These are phyloP conservation scores for Cordia subcordata DNA, from an alignment of 257 asterid genomes.

Conservation along the genomic window DNA sequence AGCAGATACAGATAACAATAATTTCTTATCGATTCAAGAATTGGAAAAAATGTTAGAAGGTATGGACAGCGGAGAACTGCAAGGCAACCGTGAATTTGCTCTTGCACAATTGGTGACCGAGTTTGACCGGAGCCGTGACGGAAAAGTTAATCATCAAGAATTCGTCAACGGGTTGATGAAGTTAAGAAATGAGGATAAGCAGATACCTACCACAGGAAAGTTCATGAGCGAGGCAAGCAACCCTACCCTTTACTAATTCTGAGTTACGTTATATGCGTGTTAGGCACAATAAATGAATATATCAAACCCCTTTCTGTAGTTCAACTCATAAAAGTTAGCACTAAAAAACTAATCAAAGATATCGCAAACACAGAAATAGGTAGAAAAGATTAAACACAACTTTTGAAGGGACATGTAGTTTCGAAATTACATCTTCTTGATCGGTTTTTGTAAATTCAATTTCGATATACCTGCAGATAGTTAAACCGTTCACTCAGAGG, in stretches of 20 bases:
- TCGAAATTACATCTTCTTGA: too few relatives aligned
- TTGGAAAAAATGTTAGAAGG: slow-evolving; percentile 34
- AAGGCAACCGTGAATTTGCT: slow-evolving; percentile 20
- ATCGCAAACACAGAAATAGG: too few relatives aligned
- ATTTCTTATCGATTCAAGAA: slow-evolving; percentile 34
- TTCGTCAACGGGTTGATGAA: slow-evolving; percentile 4
- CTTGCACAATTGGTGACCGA: slow-evolving; percentile 32
- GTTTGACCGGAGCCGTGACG: slow-evolving; percentile 37
- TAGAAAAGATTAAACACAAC: too few relatives aligned
- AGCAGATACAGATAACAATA: slow-evolving; percentile 46
- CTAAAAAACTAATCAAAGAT: too few relatives aligned
- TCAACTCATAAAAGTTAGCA: too few relatives aligned
- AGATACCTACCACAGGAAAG: not conserved
- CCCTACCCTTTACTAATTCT: slow-evolving; percentile 31
- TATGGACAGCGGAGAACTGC: slow-evolving; percentile 24
- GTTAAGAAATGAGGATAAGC: not conserved
- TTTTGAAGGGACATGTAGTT: too few relatives aligned
- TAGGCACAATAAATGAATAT: too few relatives aligned
- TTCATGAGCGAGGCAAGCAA: not conserved
- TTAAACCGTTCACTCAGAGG: too few relatives aligned
- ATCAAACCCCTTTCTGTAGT: too few relatives aligned
- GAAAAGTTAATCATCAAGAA: slow-evolving; percentile 23
- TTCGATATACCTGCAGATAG: too few relatives aligned
- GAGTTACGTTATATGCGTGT: too few relatives aligned
- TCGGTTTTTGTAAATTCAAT: too few relatives aligned